Evolutionary conservation across 192 early-diverging fungal genomes (phyloP).

Genomic region (Coemansia sp.): DNA sequence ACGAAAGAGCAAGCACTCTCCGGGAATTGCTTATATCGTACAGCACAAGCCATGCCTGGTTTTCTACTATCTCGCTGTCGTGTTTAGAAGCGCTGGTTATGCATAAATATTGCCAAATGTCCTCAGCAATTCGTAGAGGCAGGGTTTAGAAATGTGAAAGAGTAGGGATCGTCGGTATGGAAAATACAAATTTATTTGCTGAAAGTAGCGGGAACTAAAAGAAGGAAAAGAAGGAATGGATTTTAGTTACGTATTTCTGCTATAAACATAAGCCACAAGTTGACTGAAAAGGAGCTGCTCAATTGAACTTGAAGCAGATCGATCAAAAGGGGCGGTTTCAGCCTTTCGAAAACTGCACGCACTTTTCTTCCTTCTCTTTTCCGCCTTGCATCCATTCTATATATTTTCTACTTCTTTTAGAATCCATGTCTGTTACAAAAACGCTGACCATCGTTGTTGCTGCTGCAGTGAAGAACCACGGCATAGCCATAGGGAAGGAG

Average conservation of each 20-base stretch:
- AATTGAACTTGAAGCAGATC: no score
- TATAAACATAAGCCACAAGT: no score
- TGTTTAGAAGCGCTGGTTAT: neutral
- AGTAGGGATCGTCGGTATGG: no score
- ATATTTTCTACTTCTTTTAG: neutral
- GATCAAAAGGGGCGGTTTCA: no score
- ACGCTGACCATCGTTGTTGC: conserved; percentile 74
- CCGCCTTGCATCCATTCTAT: neutral
- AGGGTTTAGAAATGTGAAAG: neutral
- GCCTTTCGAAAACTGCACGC: no score
- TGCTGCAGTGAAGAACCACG: conserved; percentile 65
- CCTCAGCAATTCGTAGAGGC: neutral
- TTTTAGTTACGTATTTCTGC: no score
- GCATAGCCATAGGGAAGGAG: conserved; percentile 72
- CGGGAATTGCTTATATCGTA: neutral
- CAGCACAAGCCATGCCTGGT: neutral
- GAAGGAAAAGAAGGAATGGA: no score
- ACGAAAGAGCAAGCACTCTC: neutral
- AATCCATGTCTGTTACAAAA: conserved; percentile 1
- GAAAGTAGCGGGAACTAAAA: no score
- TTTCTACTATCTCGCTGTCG: neutral
- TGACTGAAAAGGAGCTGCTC: no score
- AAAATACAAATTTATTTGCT: no score
- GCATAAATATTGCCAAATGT: no score
- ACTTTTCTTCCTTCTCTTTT: neutral